Evolutionary conservation across 2,329 filamentous ascomycete genomes (phyloP).

Genomic region (Daldinia sp.): DNA sequence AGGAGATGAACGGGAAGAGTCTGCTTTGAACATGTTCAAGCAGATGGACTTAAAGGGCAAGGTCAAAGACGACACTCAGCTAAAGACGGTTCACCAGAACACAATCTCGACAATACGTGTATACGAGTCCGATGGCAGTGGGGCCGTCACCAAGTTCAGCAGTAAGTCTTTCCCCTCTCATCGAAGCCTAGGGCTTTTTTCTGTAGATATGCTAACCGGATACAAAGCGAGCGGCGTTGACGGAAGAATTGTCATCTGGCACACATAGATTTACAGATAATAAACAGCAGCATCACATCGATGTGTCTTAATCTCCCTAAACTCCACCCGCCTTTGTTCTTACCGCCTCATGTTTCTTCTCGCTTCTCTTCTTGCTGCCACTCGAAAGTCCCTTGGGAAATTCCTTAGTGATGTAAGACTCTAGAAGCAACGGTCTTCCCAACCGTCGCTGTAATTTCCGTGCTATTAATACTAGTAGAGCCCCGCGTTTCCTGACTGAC

Average conservation of each 20-base stretch:
- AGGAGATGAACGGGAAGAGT: constrained; percentile 79
- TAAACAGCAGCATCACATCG: constrained; percentile 13
- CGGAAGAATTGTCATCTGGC: constrained; percentile 83
- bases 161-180: constrained; percentile 66
- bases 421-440: constrained; percentile 18
- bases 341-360: constrained; percentile 12
- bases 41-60: constrained; percentile 99
- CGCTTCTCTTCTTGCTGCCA: constrained; percentile 21
- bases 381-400: constrained; percentile 9
- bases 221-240: constrained; percentile 79
- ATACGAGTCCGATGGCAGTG: constrained; percentile 73
- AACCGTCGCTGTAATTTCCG: background rate
- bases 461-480: constrained; percentile 21
- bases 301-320: constrained; percentile 18
- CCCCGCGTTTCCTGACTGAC: background rate
- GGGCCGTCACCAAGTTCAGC: constrained; percentile 79
- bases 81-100: constrained; percentile 97
- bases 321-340: constrained; percentile 14
- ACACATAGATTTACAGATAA: constrained; percentile 56
- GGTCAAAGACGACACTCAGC: constrained; percentile 86
- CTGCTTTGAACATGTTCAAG: constrained; percentile 95
- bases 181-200: constrained; percentile 30
- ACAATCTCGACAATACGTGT: constrained; percentile 86
- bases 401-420: constrained; percentile 4
- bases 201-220: constrained; percentile 42